Evolutionary conservation across 1,284 basidiomycete species (phyloP), one percentile per base, ranked within the genome.

Genomic region (Ustilago lituana): DNA sequence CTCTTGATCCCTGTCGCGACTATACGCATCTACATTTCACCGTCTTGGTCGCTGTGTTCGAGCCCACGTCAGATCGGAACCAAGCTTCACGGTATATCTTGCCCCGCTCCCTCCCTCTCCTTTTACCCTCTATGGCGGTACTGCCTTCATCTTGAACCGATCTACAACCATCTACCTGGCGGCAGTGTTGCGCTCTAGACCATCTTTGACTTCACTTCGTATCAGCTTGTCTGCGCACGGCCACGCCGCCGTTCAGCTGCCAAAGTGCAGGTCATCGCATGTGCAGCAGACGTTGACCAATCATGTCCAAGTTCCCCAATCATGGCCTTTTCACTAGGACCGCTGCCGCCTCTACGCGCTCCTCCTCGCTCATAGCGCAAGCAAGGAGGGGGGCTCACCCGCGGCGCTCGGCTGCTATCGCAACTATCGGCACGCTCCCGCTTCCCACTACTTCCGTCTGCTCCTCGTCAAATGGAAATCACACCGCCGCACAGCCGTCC

Each of bases 281-380:
- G 24, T 8, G 17, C 23, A 1, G 9, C 4, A 23, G 15, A 17
- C 17, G 7, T 33, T 14, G n/a, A 39, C 3, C 51, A 5, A 50
- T 14, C 45, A 73, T 73, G 70, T 63, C 70, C 39, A 69, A 73
- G 29, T 56, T 73, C n/a, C 66, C 66, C 5, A 69, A 69, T 31
- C 66, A 69, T 47, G 70, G 61, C 37, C 59, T 73, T 35, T 60
- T 73, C n/a, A 47, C 70, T 31, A 54, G 70, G 23, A 65, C 65
- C 15, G 70, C 70, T 17, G 36, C 70, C 12, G 61, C 55, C n/a
- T 65, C 70, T 4, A 55, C 52, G 22, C 52, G 61, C 39, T 61
- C 61, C 44, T 50, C 62, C 11, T 54, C 58, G 11, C 44, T 56
- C 58, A 61, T 56, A 36, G 54, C 65, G 1, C 54, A 62, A 19